Evolutionary conservation across 345 rosid genomes (phyloP), one percentile per base, ranked within the genome.

Genomic region (Brassica carinata): DNA sequence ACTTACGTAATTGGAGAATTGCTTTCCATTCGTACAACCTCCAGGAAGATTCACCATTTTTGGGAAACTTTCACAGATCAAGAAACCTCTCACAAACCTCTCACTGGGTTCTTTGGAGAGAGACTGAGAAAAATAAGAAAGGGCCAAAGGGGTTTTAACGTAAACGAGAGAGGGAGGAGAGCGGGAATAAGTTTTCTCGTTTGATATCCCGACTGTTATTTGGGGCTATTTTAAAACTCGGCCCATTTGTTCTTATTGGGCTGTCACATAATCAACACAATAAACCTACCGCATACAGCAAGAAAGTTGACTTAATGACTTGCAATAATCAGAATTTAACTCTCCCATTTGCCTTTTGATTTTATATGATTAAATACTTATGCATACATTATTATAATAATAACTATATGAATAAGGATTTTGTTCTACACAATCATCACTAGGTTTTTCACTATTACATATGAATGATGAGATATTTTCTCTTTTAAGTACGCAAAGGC

Each of bases 361-460:
- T 48, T 51, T 51, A 51, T 51, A 51, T 51, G 58, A 5, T n/a
- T 51, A 51, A 51, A 14, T 51, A 14, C 17, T 51, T 14, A 51
- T 51, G 7, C 17, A 13, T 11, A 33, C 36, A 33, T 33, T 33
- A 33, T 33, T 33, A 33, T 33, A 8, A 38, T 43, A 10, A 43
- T 9, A 43, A 10, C 51, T 53, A 53, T 53, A 53, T 53, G 55
- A 53, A 53, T 53, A 59, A 6, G 40, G 64, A 61, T 67, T 79
- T 45, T 68, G 70, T 73, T n/a, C 53, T 67, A 79, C 78, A 73
- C 34, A 71, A 71, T 53, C 68, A 38, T 57, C 48, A 57, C 66
- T 10, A 26, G 34, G 11, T 51, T 43, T 51, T 51, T 51, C 17
- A 51, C 57, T 51, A 51, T 14, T 51, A 7, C 19, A 53, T 53